Base-by-base conservation (phyloP, 2,329 filamentous ascomycete genomes). In the Coleophoma cylindrospora region DNA sequence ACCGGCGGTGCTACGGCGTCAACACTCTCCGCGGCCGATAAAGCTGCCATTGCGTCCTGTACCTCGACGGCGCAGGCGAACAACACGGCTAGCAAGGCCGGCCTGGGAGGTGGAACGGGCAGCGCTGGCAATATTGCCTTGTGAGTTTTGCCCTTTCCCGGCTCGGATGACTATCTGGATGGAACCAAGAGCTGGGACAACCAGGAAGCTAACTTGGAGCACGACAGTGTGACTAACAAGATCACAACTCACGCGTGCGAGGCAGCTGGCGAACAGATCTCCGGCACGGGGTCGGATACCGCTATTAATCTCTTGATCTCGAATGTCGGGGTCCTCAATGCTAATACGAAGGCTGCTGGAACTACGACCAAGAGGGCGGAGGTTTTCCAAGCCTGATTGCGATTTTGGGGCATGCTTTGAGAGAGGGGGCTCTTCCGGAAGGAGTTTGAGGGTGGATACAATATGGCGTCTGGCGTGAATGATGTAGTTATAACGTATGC, bases 321-420 rank as follows among this genome's bases (percentile, higher is more conserved):
- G 34, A 59, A 58, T 50, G 53, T 58, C n/a, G 57, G 56, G 0
- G 57, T 59, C 32, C 36, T 59, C 47, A 58, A 58, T 50, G 57
- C 41, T 8, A 57, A 59, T 47, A 58, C 52, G 0, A 47, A 59
- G 22, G 53, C 51, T n/a, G 56, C 58, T 2, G 57, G 54, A 1
- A 46, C 52, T 17, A 48, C 53, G 21, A 50, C 47, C 8, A 60
- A 49, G 27, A 52, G 51, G 34, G 49, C 34, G 14, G 33, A 44
- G 9, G 34, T 15, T 7, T 53, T 50, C 38, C 14, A 34, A n/a
- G 33, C 44, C 2, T 41, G 40, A 41, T 8, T 27, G 9, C 2
- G 7, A 3, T 27, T 27, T 27, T 27, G 27, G 27, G 27, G 27
- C 7, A 27, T 27, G 27, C 9, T 27, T 27, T 27, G 9, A 27